Conservation (phyloP, 2,329 filamentous ascomycete species). For the Chaetomium sp. region DNA sequence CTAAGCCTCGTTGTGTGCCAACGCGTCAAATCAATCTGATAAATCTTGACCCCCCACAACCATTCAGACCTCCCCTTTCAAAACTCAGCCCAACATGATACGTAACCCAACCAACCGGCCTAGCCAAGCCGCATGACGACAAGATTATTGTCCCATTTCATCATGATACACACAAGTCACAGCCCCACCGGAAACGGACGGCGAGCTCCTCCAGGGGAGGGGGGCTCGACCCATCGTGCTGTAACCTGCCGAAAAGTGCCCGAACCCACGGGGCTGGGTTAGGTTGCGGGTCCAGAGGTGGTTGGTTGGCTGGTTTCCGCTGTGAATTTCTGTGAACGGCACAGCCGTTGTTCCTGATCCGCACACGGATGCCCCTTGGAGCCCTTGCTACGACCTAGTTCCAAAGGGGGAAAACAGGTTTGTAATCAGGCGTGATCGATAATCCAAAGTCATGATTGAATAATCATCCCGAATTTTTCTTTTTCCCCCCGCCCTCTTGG, state of each 20-base stretch:
- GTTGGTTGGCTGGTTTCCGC: constrained; percentile 18
- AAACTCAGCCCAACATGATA: constrained; percentile 2
- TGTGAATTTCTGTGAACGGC: constrained; percentile 3
- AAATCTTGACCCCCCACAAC: neutral
- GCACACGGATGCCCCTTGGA: neutral
- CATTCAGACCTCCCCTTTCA: neutral
- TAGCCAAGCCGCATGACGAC: neutral
- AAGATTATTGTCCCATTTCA: neutral
- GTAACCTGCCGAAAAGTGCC: constrained; percentile 22
- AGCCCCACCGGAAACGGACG: constrained; percentile 17
- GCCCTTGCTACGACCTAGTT: neutral
- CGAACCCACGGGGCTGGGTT: constrained; percentile 22
- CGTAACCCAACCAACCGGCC: neutral
- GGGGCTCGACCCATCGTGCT: neutral
- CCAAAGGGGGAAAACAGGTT: neutral
- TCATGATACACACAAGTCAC: neutral
- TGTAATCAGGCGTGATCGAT: constrained; percentile 19
- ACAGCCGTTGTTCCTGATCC: neutral
- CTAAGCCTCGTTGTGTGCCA: neutral
- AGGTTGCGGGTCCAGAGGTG: neutral
- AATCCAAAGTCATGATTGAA: constrained; percentile 16
- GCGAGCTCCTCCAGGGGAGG: neutral
- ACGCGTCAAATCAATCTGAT: neutral
- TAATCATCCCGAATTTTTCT: constrained; percentile 8
- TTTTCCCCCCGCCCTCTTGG: neutral